A percentile compares a stretch with the other conserved stretches of the same genome.
These are phyloP conservation scores for Plasmodium yoelii DNA, from an alignment of 169 alveolate species.

Conservation along the genomic window DNA sequence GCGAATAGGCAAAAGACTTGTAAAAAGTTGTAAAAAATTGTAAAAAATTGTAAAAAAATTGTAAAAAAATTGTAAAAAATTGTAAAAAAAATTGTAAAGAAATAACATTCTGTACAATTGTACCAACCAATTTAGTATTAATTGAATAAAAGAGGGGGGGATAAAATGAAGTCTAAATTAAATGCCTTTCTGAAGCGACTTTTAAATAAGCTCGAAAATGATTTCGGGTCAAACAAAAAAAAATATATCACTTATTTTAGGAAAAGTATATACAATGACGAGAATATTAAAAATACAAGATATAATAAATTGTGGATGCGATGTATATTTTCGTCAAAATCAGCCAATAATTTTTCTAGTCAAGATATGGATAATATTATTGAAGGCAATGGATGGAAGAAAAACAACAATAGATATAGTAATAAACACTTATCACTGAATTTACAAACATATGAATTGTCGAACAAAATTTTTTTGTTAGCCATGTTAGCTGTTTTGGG, in stretches of 20 bases:
- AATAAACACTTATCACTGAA: not conserved
- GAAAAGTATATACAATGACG: not conserved
- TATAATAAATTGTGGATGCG: not conserved
- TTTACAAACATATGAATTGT: not conserved
- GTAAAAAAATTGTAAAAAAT: no score
- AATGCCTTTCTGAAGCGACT: conserved; percentile 18
- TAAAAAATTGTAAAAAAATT: no score
- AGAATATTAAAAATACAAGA: not conserved
- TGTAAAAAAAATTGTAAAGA: no score
- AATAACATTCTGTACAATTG: no score
- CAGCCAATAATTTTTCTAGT: no score
- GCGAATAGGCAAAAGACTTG: no score
- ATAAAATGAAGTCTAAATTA: conserved; percentile 15
- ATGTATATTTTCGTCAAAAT: not conserved
- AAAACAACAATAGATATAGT: not conserved
- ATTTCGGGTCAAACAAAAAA: conserved; percentile 20
- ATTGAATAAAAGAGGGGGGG: not conserved
- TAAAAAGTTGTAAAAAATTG: no score
- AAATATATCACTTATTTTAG: not conserved
- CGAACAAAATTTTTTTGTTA: not conserved
- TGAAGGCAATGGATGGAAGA: not conserved
- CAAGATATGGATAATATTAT: no score
- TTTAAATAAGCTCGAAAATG: conserved; percentile 19
- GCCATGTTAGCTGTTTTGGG: conserved; percentile 2
- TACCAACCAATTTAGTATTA: not conserved